Conservation (phyloP, 2,329 filamentous ascomycete genomes). For the Fusarium verticillioides region DNA sequence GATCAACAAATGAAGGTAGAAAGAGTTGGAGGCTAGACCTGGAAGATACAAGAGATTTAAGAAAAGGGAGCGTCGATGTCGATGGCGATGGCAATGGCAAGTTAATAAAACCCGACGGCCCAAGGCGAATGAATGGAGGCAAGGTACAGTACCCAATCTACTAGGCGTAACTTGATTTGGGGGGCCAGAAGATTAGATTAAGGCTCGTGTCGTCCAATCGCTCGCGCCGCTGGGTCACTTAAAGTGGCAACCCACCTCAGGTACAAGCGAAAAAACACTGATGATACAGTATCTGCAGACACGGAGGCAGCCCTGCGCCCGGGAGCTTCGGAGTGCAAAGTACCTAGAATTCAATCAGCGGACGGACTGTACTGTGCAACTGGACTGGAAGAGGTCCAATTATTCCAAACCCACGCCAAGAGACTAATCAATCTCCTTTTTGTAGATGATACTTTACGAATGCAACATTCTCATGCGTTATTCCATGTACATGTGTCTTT, state of each 20-base stretch:
- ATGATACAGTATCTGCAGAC: slow-evolving; percentile 25
- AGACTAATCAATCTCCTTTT: slow-evolving; percentile 19
- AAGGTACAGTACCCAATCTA: neutral
- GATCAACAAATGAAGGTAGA: slow-evolving; percentile 32
- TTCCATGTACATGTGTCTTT: slow-evolving; percentile 14
- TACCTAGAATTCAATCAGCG: neutral
- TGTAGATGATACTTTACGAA: slow-evolving; percentile 3
- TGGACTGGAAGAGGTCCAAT: neutral
- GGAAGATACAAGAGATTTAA: slow-evolving; percentile 28
- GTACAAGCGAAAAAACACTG: slow-evolving; percentile 22
- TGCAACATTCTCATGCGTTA: neutral
- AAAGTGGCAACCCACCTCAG: slow-evolving; percentile 31
- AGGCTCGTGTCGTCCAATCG: slow-evolving; percentile 33
- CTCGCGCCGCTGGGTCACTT: slow-evolving; percentile 25
- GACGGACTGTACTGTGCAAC: slow-evolving; percentile 14
- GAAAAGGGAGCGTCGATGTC: slow-evolving; percentile 34
- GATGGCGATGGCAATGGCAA: slow-evolving; percentile 25
- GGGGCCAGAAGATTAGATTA: slow-evolving; percentile 36
- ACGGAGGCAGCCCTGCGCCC: slow-evolving; percentile 20
- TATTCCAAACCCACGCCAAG: slow-evolving; percentile 3
- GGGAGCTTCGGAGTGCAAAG: slow-evolving; percentile 31
- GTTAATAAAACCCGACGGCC: slow-evolving; percentile 32
- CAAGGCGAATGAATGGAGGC: neutral
- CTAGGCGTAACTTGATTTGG: slow-evolving; percentile 15
- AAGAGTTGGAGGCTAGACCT: neutral